Evolutionary conservation across 176 grass and related monocot species (phyloP).

Genomic region (Bothriochloa decipiens): DNA sequence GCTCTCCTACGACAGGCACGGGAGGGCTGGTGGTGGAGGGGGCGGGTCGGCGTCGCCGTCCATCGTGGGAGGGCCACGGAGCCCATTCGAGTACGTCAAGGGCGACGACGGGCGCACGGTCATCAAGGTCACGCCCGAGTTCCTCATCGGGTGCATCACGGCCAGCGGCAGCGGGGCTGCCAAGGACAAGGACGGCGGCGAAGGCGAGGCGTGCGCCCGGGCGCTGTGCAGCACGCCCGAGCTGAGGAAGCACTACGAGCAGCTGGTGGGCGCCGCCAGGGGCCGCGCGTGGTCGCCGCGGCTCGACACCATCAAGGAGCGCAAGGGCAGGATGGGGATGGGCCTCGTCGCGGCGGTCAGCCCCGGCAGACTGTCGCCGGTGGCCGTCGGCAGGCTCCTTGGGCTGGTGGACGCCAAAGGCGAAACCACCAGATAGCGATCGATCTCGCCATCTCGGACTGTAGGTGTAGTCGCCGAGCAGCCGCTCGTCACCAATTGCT

Average conservation of each 20-base stretch:
- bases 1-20: conserved; percentile 42
- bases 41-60: not conserved
- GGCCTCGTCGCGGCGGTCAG: conserved; percentile 12
- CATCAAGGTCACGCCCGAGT: conserved; percentile 81
- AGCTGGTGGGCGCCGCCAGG: conserved; percentile 69
- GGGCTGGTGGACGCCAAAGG: conserved; percentile 27
- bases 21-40: not conserved
- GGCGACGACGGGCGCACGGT: conserved; percentile 55
- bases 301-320: conserved; percentile 83
- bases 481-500: no score
- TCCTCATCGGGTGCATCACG: conserved; percentile 58
- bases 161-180: not conserved
- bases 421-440: not conserved
- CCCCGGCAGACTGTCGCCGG: conserved; percentile 53
- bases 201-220: not conserved
- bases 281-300: conserved; percentile 70
- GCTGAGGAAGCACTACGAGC: conserved; percentile 94
- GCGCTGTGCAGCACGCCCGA: conserved; percentile 87
- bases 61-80: conserved; percentile 40
- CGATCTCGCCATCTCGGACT: not conserved
- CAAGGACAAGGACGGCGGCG: not conserved
- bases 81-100: conserved; percentile 78
- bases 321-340: conserved; percentile 29
- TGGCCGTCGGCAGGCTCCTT: conserved; percentile 52
- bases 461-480: not conserved